Conservation (phyloP, 2,329 filamentous ascomycete genomes). For the Paraphaeosphaeria sporulosa region DNA sequence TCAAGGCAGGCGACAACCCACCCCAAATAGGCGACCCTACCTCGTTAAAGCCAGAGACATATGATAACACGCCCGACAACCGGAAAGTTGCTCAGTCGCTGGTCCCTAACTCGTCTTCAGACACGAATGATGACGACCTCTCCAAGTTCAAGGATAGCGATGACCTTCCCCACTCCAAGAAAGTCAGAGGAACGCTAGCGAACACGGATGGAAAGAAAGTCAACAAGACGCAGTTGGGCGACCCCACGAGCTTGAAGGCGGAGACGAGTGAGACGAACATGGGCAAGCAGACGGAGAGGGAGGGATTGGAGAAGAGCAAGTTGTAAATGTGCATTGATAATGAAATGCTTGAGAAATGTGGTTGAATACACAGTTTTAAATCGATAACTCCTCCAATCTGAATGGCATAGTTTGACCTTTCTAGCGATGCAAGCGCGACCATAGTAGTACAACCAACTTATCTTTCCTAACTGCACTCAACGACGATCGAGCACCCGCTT, state of each 20-base stretch:
- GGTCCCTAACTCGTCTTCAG: background rate
- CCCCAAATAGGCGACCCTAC: background rate
- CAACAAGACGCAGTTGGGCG: background rate
- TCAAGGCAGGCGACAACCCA: background rate
- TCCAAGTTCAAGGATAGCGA: background rate
- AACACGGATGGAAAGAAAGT: background rate
- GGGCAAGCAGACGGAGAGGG: background rate
- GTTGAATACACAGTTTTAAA: background rate
- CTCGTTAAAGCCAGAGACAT: background rate
- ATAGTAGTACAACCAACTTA: background rate
- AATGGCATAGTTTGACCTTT: background rate
- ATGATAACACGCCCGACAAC: background rate
- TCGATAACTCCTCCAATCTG: background rate
- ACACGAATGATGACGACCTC: background rate
- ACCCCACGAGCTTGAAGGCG: background rate
- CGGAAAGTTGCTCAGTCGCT: background rate
- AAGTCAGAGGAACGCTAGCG: background rate
- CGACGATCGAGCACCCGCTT: background rate
- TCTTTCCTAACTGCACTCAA: background rate
- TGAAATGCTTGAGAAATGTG: background rate
- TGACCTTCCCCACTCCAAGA: background rate
- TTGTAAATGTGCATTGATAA: background rate
- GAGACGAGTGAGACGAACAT: background rate
- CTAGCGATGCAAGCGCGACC: background rate
- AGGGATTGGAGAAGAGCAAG: background rate